These are phyloP conservation scores for Komagataea norvegica DNA, from an alignment of 1,139 yeast genomes.

Conservation along the genomic window DNA sequence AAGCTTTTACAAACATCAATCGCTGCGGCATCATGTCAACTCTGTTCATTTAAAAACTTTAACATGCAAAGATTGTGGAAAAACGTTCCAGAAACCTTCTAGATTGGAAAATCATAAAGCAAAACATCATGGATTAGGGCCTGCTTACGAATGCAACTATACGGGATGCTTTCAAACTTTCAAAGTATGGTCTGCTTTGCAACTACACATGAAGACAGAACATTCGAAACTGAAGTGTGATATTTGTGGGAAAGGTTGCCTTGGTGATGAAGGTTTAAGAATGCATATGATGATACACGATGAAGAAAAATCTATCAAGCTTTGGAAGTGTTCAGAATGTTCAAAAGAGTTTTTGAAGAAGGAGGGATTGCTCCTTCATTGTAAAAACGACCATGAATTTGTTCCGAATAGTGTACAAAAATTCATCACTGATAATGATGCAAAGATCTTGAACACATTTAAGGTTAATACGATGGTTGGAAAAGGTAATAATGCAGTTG, in stretches of 20 bases:
- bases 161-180: constrained; percentile 58
- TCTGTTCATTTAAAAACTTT: constrained; percentile 52
- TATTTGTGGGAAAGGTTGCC: constrained; percentile 68
- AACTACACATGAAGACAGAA: constrained; percentile 61
- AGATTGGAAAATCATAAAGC: constrained; percentile 57
- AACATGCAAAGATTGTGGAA: constrained; percentile 55
- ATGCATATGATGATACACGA: constrained; percentile 70
- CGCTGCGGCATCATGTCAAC: constrained; percentile 66
- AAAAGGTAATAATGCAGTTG: constrained; percentile 11
- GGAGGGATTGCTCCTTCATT: constrained; percentile 41
- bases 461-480: constrained; percentile 21
- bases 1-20: constrained; percentile 72
- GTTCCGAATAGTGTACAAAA: constrained; percentile 18
- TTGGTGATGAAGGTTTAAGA: constrained; percentile 63
- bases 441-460: constrained; percentile 10
- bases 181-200: constrained; percentile 74
- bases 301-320: constrained; percentile 37
- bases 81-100: constrained; percentile 55
- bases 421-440: constrained; percentile 1
- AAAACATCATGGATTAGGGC: constrained; percentile 52
- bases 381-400: constrained; percentile 34
- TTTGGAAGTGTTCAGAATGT: constrained; percentile 62
- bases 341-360: constrained; percentile 38
- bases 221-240: constrained; percentile 70
- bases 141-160: constrained; percentile 58